A percentile compares a stretch with the other conserved stretches of the same genome.
phyloP scores from a whole-genome alignment of 306 rosid species.

The Ammopiptanthus mongolicus region DNA sequence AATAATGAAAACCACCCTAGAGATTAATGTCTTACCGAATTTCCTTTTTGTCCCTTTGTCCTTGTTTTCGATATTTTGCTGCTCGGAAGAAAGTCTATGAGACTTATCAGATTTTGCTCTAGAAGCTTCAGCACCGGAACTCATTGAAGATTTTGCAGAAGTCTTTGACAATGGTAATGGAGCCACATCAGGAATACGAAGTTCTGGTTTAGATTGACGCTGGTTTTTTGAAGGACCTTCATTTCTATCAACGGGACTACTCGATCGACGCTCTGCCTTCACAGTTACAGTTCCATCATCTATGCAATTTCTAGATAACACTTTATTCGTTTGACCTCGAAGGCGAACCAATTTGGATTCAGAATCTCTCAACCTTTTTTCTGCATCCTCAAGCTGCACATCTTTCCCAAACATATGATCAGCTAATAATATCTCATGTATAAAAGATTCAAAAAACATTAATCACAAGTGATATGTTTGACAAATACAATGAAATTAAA shows the following conservation, averaged over 20 bases:
- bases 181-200: slow-evolving; percentile 60
- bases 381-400: slow-evolving; percentile 75
- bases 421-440: background rate
- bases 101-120: slow-evolving; percentile 45
- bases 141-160: slow-evolving; percentile 33
- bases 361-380: slow-evolving; percentile 61
- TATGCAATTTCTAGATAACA: slow-evolving; percentile 22
- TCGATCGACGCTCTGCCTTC: slow-evolving; percentile 54
- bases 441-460: background rate
- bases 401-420: slow-evolving; percentile 15
- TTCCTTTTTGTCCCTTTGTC: slow-evolving; percentile 75
- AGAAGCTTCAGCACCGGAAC: slow-evolving; percentile 33
- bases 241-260: slow-evolving; percentile 43
- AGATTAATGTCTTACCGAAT: slow-evolving; percentile 46
- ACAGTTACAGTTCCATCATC: slow-evolving; percentile 34
- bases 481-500: background rate
- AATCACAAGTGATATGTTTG: background rate
- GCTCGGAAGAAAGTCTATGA: slow-evolving; percentile 33
- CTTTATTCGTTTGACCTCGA: slow-evolving; percentile 36
- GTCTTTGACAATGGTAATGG: slow-evolving; percentile 37
- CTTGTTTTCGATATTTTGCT: slow-evolving; percentile 39
- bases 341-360: slow-evolving; percentile 72
- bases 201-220: slow-evolving; percentile 54
- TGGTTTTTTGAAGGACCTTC: slow-evolving; percentile 30
- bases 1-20: background rate